Percentiles rank a stretch among this genome's conserved stretches.
phyloP scores from a whole-genome alignment of 2,329 filamentous ascomycete genomes.

The Penicillium hordei region DNA sequence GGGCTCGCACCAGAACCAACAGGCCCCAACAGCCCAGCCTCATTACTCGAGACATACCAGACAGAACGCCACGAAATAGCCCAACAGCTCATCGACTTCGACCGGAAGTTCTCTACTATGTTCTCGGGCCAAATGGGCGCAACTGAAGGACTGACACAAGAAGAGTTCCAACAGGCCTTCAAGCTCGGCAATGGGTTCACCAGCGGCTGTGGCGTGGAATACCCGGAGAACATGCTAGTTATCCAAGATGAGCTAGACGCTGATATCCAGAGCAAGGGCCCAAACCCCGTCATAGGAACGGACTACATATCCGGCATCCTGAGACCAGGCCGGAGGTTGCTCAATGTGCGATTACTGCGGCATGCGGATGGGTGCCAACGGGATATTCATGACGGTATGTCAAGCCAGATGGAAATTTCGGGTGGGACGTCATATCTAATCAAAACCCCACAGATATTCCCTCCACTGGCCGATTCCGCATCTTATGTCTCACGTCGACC shows the following conservation, averaged over 20 bases:
- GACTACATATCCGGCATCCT: constrained; percentile 38
- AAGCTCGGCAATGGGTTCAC: constrained; percentile 38
- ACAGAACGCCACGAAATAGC: constrained; percentile 39
- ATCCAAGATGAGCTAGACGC: constrained; percentile 17
- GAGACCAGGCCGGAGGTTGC: constrained; percentile 33
- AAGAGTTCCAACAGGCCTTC: constrained; percentile 36
- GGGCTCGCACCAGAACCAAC: constrained; percentile 32
- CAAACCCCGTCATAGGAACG: constrained; percentile 26
- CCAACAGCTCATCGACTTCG: constrained; percentile 41
- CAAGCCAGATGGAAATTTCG: background rate
- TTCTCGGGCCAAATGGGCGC: constrained; percentile 38
- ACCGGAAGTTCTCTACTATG: constrained; percentile 39
- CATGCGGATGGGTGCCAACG: constrained; percentile 37
- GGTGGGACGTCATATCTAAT: background rate
- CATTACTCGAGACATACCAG: constrained; percentile 39
- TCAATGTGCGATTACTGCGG: constrained; percentile 32
- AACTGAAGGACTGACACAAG: constrained; percentile 30
- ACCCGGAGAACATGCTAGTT: constrained; percentile 30
- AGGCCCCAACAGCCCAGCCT: constrained; percentile 7
- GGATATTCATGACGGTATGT: constrained; percentile 33
- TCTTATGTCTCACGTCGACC: constrained; percentile 34
- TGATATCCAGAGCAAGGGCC: constrained; percentile 2
- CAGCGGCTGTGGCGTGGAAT: constrained; percentile 41
- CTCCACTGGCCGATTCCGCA: constrained; percentile 39
- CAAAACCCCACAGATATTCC: constrained; percentile 24